Base-by-base conservation (phyloP, 2,329 filamentous ascomycete genomes). In the Albifimbria verrucaria region DNA sequence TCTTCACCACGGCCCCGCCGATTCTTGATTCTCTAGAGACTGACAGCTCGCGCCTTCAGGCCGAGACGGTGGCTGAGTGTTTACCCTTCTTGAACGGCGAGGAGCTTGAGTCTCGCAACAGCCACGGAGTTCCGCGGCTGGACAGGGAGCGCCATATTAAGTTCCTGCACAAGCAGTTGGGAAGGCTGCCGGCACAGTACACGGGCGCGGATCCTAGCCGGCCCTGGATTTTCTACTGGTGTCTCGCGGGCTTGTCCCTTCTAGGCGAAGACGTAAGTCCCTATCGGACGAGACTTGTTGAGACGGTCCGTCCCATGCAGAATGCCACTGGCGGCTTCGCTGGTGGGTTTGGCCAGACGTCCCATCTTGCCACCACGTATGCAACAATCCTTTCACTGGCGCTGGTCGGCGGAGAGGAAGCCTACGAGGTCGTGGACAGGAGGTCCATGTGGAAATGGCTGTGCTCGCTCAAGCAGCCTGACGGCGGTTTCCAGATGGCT, bases 201-300 rank as follows among this genome's bases (percentile, higher is more conserved):
- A 85, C 87, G 50, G 80, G 79, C 48, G 83, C 92, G 60, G 94
- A 99, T 76, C 88, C 94, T 26, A 92, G 89, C 66, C 80, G 93
- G 52, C 92, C 94, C 10, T 99, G 94, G 94, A 82, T 96, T 64
- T 80, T 96, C 58, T 97, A 97, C 74, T 99, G 94, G 94, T 89
- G 83, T 50, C 77, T 97, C 51, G 83, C 87, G 28, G 91, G 83
- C 2, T 77, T 99, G 58, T 77, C 81, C 23, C 77, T 92, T 28
- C 75, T 99, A 48, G 92, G 90, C 47, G 84, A 92, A 65, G 90
- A 96, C 67, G 77, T 82, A 47, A 71, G 72, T 26, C 71, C 83
- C 39, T 93, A 90, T 69, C 82, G 87, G 52, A 75, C 88, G 58
- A 79, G 81, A 72, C 83, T 93, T 54, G 75, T 89, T 49, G 81